Percentiles rank a stretch among this genome's conserved stretches.
phyloP scores from a whole-genome alignment of 2,329 filamentous ascomycete genomes.

The Aspergillus nomiae region DNA sequence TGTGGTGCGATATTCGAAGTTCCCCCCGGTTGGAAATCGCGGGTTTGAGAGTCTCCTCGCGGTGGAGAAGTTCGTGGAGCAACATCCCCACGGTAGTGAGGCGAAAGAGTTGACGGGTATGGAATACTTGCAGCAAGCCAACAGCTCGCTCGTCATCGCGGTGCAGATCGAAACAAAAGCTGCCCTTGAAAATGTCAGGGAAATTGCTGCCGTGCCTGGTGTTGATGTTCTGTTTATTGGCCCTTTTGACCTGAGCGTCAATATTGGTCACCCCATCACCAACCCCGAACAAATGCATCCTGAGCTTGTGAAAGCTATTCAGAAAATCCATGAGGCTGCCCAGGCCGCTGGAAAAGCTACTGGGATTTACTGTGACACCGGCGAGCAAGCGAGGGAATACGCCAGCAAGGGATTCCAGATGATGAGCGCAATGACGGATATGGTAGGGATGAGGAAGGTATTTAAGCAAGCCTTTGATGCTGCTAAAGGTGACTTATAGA shows the following conservation, averaged over 20 bases:
- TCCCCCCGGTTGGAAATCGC: slow-evolving; percentile 8
- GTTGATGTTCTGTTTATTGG: slow-evolving; percentile 56
- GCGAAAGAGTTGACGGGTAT: not conserved
- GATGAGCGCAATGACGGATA: not conserved
- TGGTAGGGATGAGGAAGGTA: not conserved
- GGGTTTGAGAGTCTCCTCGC: not conserved
- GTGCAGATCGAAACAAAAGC: slow-evolving; percentile 39
- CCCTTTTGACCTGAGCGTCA: slow-evolving; percentile 49
- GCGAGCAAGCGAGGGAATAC: not conserved
- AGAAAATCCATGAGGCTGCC: not conserved
- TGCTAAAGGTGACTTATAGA: not conserved
- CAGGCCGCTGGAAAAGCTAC: not conserved
- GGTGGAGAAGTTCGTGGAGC: slow-evolving; percentile 1
- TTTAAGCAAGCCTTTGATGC: not conserved
- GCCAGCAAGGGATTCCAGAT: not conserved
- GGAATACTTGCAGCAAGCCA: slow-evolving; percentile 56
- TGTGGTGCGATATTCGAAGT: slow-evolving; percentile 19
- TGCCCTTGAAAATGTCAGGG: slow-evolving; percentile 38
- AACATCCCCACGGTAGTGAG: not conserved
- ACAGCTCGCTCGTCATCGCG: slow-evolving; percentile 31
- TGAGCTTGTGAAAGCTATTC: not conserved
- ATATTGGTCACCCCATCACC: slow-evolving; percentile 4
- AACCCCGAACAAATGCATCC: not conserved
- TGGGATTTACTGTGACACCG: not conserved
- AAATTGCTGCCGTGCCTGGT: slow-evolving; percentile 53